Evolutionary conservation across 2,329 filamentous ascomycete species (phyloP).

Genomic region (Exserohilum turcica): DNA sequence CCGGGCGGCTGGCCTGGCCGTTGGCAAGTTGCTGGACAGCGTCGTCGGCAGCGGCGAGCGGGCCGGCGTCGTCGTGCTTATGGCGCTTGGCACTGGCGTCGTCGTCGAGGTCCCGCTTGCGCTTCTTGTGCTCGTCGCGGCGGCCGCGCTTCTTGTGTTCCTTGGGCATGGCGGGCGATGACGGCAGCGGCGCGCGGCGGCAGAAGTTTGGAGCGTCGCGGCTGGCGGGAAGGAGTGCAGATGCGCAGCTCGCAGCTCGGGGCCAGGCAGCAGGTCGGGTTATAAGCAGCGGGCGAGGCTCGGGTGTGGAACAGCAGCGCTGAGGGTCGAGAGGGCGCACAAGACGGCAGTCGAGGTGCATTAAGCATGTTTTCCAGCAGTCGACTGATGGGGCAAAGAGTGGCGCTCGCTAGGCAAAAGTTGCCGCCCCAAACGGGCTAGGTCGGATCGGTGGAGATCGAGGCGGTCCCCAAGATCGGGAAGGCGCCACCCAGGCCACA

Average conservation of each 20-base stretch:
- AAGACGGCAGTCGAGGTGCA: slow-evolving; percentile 15
- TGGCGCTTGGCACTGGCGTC: slow-evolving; percentile 46
- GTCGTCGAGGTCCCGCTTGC: slow-evolving; percentile 46
- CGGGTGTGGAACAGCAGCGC: slow-evolving; percentile 3
- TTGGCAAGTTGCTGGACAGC: slow-evolving; percentile 29
- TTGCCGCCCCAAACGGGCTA: slow-evolving; percentile 1
- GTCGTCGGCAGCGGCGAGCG: slow-evolving; percentile 17
- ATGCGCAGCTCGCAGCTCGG: not conserved
- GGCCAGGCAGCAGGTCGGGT: not conserved
- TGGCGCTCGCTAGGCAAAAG: slow-evolving; percentile 13
- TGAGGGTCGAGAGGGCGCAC: slow-evolving; percentile 10
- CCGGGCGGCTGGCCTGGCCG: slow-evolving; percentile 40
- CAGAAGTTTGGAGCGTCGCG: slow-evolving; percentile 24
- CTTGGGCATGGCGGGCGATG: slow-evolving; percentile 58
- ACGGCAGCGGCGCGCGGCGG: slow-evolving; percentile 14
- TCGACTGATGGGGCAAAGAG: slow-evolving; percentile 14
- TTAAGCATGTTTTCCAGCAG: slow-evolving; percentile 14
- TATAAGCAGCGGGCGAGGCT: not conserved
- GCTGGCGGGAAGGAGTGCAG: slow-evolving; percentile 8
- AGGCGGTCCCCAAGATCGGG: slow-evolving; percentile 9
- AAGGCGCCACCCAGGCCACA: slow-evolving; percentile 1
- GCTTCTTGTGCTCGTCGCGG: slow-evolving; percentile 57
- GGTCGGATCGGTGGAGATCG: slow-evolving; percentile 10
- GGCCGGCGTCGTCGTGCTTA: slow-evolving; percentile 27
- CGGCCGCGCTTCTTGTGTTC: slow-evolving; percentile 64